Conservation (phyloP, 352 stramenopile species). For the Phytophthora nicotianae region DNA sequence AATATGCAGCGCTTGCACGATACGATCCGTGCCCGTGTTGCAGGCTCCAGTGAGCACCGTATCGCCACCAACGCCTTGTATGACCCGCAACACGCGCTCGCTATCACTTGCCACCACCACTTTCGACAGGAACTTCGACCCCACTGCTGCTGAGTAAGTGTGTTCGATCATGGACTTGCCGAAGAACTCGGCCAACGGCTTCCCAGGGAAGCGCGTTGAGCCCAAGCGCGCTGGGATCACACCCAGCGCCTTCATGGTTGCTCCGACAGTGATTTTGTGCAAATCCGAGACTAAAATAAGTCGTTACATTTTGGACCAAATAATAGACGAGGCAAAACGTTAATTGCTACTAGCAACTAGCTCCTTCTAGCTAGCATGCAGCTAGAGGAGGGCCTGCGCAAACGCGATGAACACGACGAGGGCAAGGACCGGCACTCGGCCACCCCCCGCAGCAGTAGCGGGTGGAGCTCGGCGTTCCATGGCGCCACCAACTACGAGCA, state of each 20-base stretch:
- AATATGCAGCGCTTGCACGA: constrained; percentile 62
- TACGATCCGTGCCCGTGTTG: constrained; percentile 75
- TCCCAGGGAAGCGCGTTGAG: constrained; percentile 78
- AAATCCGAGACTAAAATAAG: constrained; percentile 3
- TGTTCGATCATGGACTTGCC: constrained; percentile 87
- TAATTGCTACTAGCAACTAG: too few relatives aligned
- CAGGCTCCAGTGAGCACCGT: constrained; percentile 73
- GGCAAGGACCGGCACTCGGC: constrained; percentile 56
- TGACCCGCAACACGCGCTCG: constrained; percentile 52
- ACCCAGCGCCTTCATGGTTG: constrained; percentile 62
- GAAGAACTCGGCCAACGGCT: constrained; percentile 81
- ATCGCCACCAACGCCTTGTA: constrained; percentile 45
- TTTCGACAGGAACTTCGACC: constrained; percentile 59
- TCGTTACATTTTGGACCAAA: constrained; percentile 5
- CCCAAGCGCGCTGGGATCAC: constrained; percentile 80
- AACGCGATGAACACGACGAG: constrained; percentile 55
- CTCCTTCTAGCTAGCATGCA: constrained; percentile 53
- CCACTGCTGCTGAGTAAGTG: constrained; percentile 65
- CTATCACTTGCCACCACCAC: constrained; percentile 87
- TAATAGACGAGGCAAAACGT: constrained; percentile 17
- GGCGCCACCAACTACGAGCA: constrained; percentile 49
- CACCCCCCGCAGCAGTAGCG: constrained; percentile 34
- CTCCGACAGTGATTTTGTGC: background rate
- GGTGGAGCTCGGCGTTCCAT: constrained; percentile 25
- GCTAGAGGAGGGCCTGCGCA: constrained; percentile 57